Base-by-base conservation (phyloP, 768 basidiomycete species). In the Suillus plorans region DNA sequence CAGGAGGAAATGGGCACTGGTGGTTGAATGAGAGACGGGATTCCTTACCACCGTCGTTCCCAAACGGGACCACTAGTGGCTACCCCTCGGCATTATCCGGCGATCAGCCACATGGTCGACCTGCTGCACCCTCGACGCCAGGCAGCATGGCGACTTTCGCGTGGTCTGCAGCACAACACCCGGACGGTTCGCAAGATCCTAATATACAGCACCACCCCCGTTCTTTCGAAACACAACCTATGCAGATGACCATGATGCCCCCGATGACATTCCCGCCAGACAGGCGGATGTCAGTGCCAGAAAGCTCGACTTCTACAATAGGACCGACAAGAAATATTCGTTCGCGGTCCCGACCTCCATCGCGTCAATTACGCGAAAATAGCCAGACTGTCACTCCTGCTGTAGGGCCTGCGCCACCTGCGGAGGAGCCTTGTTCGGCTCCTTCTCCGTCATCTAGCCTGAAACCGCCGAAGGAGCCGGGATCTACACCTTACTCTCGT, bases 401-500 rank as follows among this genome's bases (percentile, higher is more conserved):
- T 20, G 18, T 53, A 31, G 77, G 76, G 7, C 76, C 82, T 53
- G 77, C 79, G 8, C 73, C 77, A 36, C 61, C 61, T 5, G 44
- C 69, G 49, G 86, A 87, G 64, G 85, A 85, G 66, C 67, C 77
- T 12, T 74, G 76, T 37, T 72, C 79, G 28, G 73, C 77, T 34
- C 77, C 79, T 50, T 74, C 79, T 34, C 76, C 76, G 25, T 70
- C 76, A 62, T 76, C 76, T 18, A 64, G 71, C 50, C 39, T 65
- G 5, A 85, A 83, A 68, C 69, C 62, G 57, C 58, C 69, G 66
- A 87, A 85, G 74, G 87, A 85, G 53, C 67, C 80, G 36, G 75
- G 85, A 63, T 69, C 82, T 42, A 93, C 94, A 14, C 96, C 96
- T 5, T 99, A 98, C 77, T 95, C 95, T 62, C 90, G 97, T 64